Percentiles rank a stretch among this genome's conserved stretches.
These are phyloP conservation scores for Ophiostoma novo-ulmi DNA, from an alignment of 2,329 filamentous ascomycete genomes.

Conservation along the genomic window DNA sequence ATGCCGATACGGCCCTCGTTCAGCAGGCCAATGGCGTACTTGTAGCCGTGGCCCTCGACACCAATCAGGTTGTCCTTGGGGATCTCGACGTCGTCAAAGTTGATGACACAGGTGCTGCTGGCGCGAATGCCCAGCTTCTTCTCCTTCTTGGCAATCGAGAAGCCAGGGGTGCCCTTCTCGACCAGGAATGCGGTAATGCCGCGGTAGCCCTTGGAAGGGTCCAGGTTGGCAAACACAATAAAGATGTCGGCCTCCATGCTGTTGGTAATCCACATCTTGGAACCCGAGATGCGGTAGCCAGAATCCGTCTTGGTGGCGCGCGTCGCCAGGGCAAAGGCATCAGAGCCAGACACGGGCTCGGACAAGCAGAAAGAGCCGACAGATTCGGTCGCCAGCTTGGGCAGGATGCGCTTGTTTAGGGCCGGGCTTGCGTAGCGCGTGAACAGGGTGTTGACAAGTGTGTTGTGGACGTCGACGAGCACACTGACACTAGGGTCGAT, in stretches of 20 bases:
- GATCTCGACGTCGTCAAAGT: constrained; percentile 92
- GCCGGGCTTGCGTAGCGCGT: constrained; percentile 75
- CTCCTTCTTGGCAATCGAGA: constrained; percentile 97
- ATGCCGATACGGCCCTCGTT: constrained; percentile 98
- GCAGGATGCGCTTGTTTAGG: constrained; percentile 80
- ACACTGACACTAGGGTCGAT: constrained; percentile 94
- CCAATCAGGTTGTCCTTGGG: constrained; percentile 85
- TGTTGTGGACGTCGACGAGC: constrained; percentile 96
- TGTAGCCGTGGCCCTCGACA: constrained; percentile 87
- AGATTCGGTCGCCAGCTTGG: constrained; percentile 81
- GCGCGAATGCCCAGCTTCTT: constrained; percentile 98
- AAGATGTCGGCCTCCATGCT: constrained; percentile 89
- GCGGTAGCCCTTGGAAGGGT: constrained; percentile 88
- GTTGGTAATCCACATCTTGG: constrained; percentile 99
- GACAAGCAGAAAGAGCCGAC: constrained; percentile 91
- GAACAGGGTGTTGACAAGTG: constrained; percentile 88
- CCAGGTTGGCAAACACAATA: constrained; percentile 95
- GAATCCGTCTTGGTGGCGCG: constrained; percentile 77
- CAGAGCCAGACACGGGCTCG: constrained; percentile 86
- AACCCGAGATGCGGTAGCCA: constrained; percentile 82
- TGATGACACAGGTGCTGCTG: constrained; percentile 93
- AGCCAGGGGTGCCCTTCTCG: constrained; percentile 82
- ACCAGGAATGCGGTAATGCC: constrained; percentile 95
- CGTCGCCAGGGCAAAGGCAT: constrained; percentile 91
- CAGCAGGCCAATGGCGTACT: constrained; percentile 88